Base-by-base conservation (phyloP, 1,139 yeast genomes). In the Geotrichum armillariae region DNA sequence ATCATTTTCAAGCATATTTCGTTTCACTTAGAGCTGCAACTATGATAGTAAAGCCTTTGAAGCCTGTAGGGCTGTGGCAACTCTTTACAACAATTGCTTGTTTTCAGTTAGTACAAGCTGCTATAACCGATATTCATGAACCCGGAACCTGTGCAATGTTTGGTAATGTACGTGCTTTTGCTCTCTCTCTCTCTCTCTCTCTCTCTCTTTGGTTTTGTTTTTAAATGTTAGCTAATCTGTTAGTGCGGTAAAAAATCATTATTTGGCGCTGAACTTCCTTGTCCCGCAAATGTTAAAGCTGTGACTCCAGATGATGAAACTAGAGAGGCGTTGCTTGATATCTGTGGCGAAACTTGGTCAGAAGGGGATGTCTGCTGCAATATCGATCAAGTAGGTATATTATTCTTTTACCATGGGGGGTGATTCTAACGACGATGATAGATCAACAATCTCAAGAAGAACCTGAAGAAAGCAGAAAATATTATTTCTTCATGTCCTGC, bases 401-500 rank as follows among this genome's bases (percentile, higher is more conserved):
- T 25, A 29, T 16, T 18, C 9, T n/a, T n/a, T n/a, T n/a, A n/a
- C n/a, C n/a, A n/a, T n/a, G n/a, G n/a, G n/a, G n/a, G n/a, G n/a
- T n/a, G n/a, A n/a, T n/a, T n/a, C n/a, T n/a, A n/a, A n/a, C n/a
- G n/a, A n/a, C n/a, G n/a, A n/a, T 34, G 8, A 20, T 20, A 52
- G 47, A 52, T 67, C 18, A 58, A 60, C 1, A 68, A 69, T 33
- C 64, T 84, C 42, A 71, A 70, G 55, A 67, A 66, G 36, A 86
- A 83, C 63, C 70, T 93, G 52, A 80, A 83, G 58, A 81, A 80
- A 56, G 96, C 86, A 0, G 94, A 85, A 54, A 80, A 89, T 0
- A 68, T 93, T 36, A 85, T 93, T 37, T 80, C 95, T 21, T 86
- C 96, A 4, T 93, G 99, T 66, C 98, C 98, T 1, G 98, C 99